Evolutionary conservation across 169 alveolate species (phyloP).

Genomic region (Plasmodium falciparum): DNA sequence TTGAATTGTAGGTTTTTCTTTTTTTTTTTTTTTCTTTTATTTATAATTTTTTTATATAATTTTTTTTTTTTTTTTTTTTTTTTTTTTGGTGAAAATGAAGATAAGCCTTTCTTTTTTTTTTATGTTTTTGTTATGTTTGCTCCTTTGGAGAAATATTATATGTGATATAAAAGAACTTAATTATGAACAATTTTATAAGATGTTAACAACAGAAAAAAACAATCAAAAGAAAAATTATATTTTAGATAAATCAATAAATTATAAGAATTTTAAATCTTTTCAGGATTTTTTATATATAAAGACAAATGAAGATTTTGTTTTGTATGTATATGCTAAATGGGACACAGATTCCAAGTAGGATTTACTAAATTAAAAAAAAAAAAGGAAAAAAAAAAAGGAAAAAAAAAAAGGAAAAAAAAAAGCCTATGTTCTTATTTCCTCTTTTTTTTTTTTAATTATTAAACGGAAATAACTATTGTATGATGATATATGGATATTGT

Average conservation of each 20-base stretch:
- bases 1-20: no score
- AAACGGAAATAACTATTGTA: no score
- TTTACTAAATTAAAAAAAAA: not conserved
- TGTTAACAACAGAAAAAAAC: conserved; percentile 57
- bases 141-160: conserved; percentile 32
- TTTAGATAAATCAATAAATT: conserved; percentile 23
- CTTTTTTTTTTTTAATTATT: no score
- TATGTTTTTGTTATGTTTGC: conserved; percentile 19
- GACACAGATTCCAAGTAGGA: conserved; percentile 68
- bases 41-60: no score
- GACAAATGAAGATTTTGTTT: conserved; percentile 60
- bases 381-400: no score
- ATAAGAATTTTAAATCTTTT: conserved; percentile 14
- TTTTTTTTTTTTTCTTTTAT: no score
- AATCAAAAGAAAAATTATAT: conserved; percentile 49
- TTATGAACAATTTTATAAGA: conserved; percentile 47
- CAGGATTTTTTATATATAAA: conserved; percentile 45
- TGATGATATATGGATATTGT: no score
- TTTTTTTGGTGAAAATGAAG: conserved; percentile 40
- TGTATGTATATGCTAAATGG: conserved; percentile 77
- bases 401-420: no score
- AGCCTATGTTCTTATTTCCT: no score
- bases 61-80: not conserved
- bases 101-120: not conserved
- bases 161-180: conserved; percentile 61